Conservation (phyloP, 106 monocot species). For the Iris macrosiphon region DNA sequence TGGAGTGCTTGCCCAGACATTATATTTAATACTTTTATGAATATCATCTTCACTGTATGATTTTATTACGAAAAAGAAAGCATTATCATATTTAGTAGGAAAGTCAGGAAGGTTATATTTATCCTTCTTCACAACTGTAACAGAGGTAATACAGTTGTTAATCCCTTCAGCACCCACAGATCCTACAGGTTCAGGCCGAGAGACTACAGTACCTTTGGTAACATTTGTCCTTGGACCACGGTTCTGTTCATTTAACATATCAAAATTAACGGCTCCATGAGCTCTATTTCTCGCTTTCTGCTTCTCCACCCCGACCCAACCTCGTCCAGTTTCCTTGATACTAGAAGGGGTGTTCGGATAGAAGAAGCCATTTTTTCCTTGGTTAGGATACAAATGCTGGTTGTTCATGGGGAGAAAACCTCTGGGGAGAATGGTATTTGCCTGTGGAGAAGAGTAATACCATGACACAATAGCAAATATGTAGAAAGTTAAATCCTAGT, state of each 20-base stretch:
- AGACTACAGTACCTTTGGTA: slow-evolving; percentile 1
- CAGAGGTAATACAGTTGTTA: background rate
- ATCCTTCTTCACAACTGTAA: too few species aligned
- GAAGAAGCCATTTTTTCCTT: slow-evolving; percentile 11
- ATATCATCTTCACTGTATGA: slow-evolving; percentile 90
- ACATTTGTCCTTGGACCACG: slow-evolving; percentile 35
- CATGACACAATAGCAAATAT: too few species aligned
- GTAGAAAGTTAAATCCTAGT: too few species aligned
- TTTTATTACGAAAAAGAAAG: slow-evolving; percentile 79
- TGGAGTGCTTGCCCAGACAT: slow-evolving; percentile 85
- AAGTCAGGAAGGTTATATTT: slow-evolving; percentile 61
- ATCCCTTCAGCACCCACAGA: background rate
- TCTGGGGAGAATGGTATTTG: background rate
- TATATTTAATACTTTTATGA: slow-evolving; percentile 78
- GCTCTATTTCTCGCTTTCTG: slow-evolving; percentile 18
- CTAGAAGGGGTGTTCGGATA: background rate
- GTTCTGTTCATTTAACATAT: slow-evolving; percentile 40
- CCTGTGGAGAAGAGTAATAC: too few species aligned
- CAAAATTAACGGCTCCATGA: slow-evolving; percentile 14
- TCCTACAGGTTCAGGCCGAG: background rate
- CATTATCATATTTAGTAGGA: slow-evolving; percentile 41
- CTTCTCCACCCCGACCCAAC: slow-evolving; percentile 21
- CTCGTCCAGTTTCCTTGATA: slow-evolving; percentile 21
- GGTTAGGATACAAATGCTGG: slow-evolving; percentile 13
- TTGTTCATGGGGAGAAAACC: slow-evolving; percentile 19